These are phyloP conservation scores for Rosellinia necatrix DNA, from an alignment of 2,329 filamentous ascomycete genomes.

Conservation along the genomic window DNA sequence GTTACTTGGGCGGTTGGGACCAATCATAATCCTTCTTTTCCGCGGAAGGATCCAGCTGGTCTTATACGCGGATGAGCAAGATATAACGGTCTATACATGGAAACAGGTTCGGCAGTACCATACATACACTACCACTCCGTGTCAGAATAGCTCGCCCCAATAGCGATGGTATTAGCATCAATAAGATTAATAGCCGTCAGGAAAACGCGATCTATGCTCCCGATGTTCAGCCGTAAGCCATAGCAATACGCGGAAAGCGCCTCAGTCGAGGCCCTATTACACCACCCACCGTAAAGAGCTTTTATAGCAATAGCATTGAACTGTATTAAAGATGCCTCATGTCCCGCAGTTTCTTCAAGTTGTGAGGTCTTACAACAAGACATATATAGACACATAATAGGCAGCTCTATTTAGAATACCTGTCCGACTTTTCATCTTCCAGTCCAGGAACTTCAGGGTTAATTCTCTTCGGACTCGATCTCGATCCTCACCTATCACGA, in stretches of 20 bases:
- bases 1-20: background rate
- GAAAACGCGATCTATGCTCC: background rate
- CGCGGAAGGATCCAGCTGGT: slow-evolving; percentile 12
- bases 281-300: too few species aligned
- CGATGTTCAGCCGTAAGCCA: background rate
- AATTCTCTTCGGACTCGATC: too few species aligned
- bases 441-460: too few species aligned
- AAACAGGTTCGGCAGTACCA: background rate
- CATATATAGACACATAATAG: too few species aligned
- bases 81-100: background rate
- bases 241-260: slow-evolving; percentile 7
- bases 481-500: too few species aligned
- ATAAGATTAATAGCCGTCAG: too few species aligned
- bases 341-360: background rate
- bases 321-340: background rate
- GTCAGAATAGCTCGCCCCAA: too few species aligned
- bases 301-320: background rate
- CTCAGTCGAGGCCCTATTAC: too few species aligned
- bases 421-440: background rate
- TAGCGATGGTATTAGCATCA: too few species aligned
- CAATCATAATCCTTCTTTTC: slow-evolving; percentile 14
- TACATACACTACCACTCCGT: too few species aligned
- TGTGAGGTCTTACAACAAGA: slow-evolving; percentile 5
- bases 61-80: slow-evolving; percentile 3
- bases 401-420: background rate